phyloP scores from a whole-genome alignment of 352 stramenopile species.

The Globisporangium splendens region DNA sequence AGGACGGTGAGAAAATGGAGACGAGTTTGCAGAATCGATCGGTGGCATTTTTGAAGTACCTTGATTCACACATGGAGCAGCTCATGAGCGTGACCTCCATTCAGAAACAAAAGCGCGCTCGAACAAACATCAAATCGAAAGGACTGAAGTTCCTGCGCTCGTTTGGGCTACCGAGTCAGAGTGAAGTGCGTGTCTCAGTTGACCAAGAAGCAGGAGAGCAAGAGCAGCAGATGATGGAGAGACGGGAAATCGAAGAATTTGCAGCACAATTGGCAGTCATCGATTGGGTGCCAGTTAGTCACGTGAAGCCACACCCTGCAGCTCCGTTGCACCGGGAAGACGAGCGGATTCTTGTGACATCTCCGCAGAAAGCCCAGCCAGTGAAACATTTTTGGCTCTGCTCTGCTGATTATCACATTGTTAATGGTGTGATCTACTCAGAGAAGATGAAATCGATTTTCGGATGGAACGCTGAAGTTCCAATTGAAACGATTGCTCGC shows the following conservation, averaged over 20 bases:
- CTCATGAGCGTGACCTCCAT: slow-evolving; percentile 28
- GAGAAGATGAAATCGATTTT: slow-evolving; percentile 34
- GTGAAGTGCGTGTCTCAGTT: slow-evolving; percentile 13
- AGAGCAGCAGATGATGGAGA: slow-evolving; percentile 33
- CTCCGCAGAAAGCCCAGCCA: slow-evolving; percentile 34
- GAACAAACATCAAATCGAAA: slow-evolving; percentile 46
- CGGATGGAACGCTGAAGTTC: slow-evolving; percentile 37
- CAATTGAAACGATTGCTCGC: slow-evolving; percentile 34
- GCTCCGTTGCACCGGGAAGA: slow-evolving; percentile 38
- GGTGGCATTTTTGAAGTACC: slow-evolving; percentile 56
- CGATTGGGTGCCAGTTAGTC: slow-evolving; percentile 52
- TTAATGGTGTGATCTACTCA: slow-evolving; percentile 42
- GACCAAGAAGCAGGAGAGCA: slow-evolving; percentile 17
- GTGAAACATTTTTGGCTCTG: slow-evolving; percentile 51
- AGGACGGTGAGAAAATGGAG: slow-evolving; percentile 8
- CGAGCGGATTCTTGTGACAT: slow-evolving; percentile 38
- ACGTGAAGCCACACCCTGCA: slow-evolving; percentile 27
- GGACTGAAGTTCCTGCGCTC: slow-evolving; percentile 51
- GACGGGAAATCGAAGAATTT: slow-evolving; percentile 60
- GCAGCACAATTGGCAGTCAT: slow-evolving; percentile 51
- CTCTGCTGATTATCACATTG: slow-evolving; percentile 63
- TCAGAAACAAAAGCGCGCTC: slow-evolving; percentile 21
- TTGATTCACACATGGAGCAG: slow-evolving; percentile 59
- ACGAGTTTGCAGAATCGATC: slow-evolving; percentile 34
- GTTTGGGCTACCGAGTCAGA: slow-evolving; percentile 22